Evolutionary conservation across 106 monocot species (phyloP).

Genomic region (Xerophyta viscosa): DNA sequence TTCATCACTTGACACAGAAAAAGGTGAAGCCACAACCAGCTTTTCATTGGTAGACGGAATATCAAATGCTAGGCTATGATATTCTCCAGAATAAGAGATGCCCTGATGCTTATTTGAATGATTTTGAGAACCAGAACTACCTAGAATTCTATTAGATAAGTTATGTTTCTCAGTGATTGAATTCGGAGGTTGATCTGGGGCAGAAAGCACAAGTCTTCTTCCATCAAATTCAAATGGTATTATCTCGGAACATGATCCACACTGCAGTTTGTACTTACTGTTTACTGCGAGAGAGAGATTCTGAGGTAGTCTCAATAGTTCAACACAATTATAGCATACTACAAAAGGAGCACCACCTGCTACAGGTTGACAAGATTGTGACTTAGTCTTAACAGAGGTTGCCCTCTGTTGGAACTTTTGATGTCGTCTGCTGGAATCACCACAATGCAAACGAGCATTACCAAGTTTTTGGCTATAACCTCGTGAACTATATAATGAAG

Average conservation of each 20-base stretch:
- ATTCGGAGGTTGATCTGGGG: slow-evolving; percentile 16
- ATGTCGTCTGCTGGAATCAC: no score
- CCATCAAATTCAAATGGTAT: slow-evolving; percentile 55
- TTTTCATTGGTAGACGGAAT: slow-evolving; percentile 36
- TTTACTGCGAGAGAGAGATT: slow-evolving; percentile 22
- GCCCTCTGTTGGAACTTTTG: slow-evolving; percentile 21
- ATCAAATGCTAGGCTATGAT: slow-evolving; percentile 20
- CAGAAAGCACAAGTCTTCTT: slow-evolving; percentile 21
- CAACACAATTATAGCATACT: slow-evolving; percentile 68
- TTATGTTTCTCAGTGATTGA: slow-evolving; percentile 10
- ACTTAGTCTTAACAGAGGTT: slow-evolving; percentile 20
- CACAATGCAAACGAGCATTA: slow-evolving; percentile 26
- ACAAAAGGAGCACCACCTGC: slow-evolving; percentile 78
- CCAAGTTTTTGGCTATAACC: slow-evolving; percentile 23
- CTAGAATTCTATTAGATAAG: slow-evolving; percentile 4
- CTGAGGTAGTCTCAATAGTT: slow-evolving; percentile 65
- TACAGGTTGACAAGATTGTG: slow-evolving; percentile 47
- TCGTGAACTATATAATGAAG: slow-evolving; percentile 17
- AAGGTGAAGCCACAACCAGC: slow-evolving; percentile 41
- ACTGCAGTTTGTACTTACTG: slow-evolving; percentile 44
- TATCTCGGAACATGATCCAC: slow-evolving; percentile 69
- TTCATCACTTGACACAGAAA: slow-evolving; percentile 31
- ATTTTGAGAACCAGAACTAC: not conserved
- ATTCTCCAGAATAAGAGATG: slow-evolving; percentile 24
- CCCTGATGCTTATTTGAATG: slow-evolving; percentile 12